These are phyloP conservation scores for Candida sp. DNA, from an alignment of 1,139 yeast genomes.

Conservation along the genomic window DNA sequence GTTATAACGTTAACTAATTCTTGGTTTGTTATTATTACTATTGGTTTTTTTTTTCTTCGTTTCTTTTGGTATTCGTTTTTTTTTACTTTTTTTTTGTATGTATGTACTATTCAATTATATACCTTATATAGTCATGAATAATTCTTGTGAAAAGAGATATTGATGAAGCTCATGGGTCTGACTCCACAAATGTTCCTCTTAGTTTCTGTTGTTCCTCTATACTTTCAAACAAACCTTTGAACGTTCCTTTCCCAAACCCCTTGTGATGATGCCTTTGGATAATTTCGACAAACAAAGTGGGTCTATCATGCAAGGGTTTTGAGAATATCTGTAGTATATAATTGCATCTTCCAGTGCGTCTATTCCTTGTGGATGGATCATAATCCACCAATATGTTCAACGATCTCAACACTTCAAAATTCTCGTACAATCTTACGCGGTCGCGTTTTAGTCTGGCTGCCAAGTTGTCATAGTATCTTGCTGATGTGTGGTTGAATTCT, in stretches of 20 bases:
- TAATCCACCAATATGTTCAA: constrained; percentile 73
- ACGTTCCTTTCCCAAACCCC: constrained; percentile 91
- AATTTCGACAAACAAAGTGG: constrained; percentile 80
- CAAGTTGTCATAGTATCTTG: constrained; percentile 57
- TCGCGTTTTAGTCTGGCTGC: constrained; percentile 39
- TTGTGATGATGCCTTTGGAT: constrained; percentile 80
- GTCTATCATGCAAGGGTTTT: constrained; percentile 75
- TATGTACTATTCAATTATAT: constrained; percentile 4
- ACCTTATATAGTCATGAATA: constrained; percentile 1
- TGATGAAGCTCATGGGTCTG: neutral
- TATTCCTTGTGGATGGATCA: constrained; percentile 51
- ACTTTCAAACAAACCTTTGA: constrained; percentile 78
- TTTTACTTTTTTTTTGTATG: neutral
- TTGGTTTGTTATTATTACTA: neutral
- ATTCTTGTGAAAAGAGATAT: neutral
- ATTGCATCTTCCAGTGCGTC: constrained; percentile 43
- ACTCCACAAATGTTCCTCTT: constrained; percentile 48
- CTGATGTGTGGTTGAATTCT: constrained; percentile 67
- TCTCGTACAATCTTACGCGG: constrained; percentile 50
- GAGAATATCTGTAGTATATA: constrained; percentile 82
- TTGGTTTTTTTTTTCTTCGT: neutral
- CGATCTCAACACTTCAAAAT: constrained; percentile 38
- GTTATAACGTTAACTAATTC: neutral
- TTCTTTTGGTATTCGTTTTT: neutral
- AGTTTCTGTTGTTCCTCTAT: constrained; percentile 65